Evolutionary conservation across 352 stramenopile species (phyloP).

Genomic region (Globisporangium spiculum): DNA sequence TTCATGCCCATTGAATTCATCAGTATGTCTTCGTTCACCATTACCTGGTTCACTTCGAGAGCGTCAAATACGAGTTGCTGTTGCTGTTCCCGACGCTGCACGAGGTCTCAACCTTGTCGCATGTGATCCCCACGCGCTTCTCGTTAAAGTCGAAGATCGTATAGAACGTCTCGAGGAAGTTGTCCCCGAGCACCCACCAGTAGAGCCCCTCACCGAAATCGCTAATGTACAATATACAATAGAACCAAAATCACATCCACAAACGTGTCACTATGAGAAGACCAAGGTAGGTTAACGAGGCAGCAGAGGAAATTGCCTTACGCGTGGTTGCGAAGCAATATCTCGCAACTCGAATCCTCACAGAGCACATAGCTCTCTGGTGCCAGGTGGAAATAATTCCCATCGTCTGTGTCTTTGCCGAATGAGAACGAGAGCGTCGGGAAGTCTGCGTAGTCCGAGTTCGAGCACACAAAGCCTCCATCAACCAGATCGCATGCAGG

Average conservation of each 20-base stretch:
- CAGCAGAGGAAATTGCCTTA: conserved; percentile 13
- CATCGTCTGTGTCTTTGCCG: conserved; percentile 3
- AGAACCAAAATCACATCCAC: background rate
- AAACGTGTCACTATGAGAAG: background rate
- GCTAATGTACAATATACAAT: conserved; percentile 10
- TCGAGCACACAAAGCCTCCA: conserved; percentile 22
- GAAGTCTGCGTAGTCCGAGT: conserved; percentile 29
- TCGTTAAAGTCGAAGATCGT: conserved; percentile 55
- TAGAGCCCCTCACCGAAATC: conserved; percentile 36
- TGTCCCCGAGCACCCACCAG: conserved; percentile 67
- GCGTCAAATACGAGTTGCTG: background rate
- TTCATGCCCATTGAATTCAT: background rate
- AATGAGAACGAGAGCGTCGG: conserved; percentile 53
- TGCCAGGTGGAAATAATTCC: conserved; percentile 42
- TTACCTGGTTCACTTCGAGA: background rate
- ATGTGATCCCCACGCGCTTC: conserved; percentile 48
- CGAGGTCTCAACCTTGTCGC: conserved; percentile 19
- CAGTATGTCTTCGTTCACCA: background rate
- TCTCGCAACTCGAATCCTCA: conserved; percentile 25
- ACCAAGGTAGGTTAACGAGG: background rate
- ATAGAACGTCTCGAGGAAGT: conserved; percentile 61
- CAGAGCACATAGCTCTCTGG: conserved; percentile 45
- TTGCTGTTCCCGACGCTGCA: conserved; percentile 10
- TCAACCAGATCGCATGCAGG: conserved; percentile 29
- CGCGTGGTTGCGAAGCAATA: conserved; percentile 46